phyloP scores from a whole-genome alignment of 139 green algal genomes.

The Closterium sp. region DNA sequence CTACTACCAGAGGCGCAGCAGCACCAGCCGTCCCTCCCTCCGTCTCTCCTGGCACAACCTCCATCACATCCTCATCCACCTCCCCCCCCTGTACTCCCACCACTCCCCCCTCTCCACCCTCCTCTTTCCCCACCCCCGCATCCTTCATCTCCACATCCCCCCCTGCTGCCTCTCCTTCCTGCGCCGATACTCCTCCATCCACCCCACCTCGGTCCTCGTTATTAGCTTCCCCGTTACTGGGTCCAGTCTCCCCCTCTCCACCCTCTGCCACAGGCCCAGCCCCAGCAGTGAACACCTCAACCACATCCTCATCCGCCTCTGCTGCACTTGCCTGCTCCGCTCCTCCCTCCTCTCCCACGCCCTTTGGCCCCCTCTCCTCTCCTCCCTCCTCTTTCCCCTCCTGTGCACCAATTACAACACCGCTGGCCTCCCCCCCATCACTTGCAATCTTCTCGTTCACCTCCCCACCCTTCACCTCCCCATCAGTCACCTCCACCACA shows the following conservation, averaged over 20 bases:
- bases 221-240: not conserved
- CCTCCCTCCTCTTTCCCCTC: too few species aligned
- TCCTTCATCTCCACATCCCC: not conserved
- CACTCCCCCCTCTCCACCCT: not conserved
- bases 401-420: too few species aligned
- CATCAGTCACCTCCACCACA: not conserved
- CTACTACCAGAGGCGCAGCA: not conserved
- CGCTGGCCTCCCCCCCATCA: not conserved
- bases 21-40: not conserved
- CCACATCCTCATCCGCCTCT: not conserved
- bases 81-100: not conserved
- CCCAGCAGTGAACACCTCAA: not conserved
- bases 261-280: not conserved
- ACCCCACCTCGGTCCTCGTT: not conserved
- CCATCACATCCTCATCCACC: conserved; percentile 4
- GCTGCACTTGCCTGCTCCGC: not conserved
- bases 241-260: not conserved
- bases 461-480: not conserved
- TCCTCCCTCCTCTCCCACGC: too few species aligned
- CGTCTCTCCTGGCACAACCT: not conserved
- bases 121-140: not conserved
- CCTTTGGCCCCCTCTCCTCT: too few species aligned
- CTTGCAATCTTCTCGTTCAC: not conserved
- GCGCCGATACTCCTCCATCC: not conserved
- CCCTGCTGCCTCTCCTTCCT: not conserved